These are phyloP conservation scores for Kwoniella sp. DNA, from an alignment of 768 basidiomycete species.

Conservation along the genomic window DNA sequence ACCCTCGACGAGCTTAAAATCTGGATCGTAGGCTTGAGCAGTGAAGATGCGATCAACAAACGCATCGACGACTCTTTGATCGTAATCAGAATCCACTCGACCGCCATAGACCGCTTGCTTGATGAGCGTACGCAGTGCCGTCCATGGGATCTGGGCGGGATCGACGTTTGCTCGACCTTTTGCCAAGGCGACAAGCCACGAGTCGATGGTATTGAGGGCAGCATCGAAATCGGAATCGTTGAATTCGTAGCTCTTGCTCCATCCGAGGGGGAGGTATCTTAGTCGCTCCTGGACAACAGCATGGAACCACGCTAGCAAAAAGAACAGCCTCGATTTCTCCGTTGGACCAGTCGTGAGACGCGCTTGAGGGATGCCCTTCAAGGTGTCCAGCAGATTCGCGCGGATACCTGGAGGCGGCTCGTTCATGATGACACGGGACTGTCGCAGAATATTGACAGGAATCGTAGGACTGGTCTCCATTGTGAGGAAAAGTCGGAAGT, in stretches of 20 bases:
- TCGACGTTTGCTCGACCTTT: constrained; percentile 89
- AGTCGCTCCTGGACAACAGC: constrained; percentile 94
- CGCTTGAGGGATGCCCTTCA: constrained; percentile 68
- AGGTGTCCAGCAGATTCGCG: constrained; percentile 87
- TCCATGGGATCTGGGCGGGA: constrained; percentile 88
- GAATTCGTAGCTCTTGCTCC: constrained; percentile 97
- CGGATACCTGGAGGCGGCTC: constrained; percentile 96
- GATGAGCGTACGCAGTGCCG: constrained; percentile 83
- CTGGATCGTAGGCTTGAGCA: constrained; percentile 80
- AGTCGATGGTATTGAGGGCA: constrained; percentile 84
- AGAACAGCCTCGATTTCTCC: constrained; percentile 88
- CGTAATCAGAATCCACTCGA: constrained; percentile 88
- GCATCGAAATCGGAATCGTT: constrained; percentile 97
- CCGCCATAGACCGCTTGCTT: constrained; percentile 97
- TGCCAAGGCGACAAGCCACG: constrained; percentile 74
- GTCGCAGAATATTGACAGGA: constrained; percentile 92
- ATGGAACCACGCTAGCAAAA: constrained; percentile 98
- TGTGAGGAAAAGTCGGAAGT: constrained; percentile 94
- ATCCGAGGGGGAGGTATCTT: constrained; percentile 90
- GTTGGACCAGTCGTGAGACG: constrained; percentile 73
- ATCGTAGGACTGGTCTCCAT: constrained; percentile 95
- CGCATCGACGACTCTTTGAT: constrained; percentile 84
- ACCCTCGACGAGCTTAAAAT: constrained; percentile 76
- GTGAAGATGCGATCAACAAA: constrained; percentile 91
- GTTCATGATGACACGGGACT: constrained; percentile 96